phyloP scores from a whole-genome alignment of 345 rosid genomes.

The Hevea brasiliensis region DNA sequence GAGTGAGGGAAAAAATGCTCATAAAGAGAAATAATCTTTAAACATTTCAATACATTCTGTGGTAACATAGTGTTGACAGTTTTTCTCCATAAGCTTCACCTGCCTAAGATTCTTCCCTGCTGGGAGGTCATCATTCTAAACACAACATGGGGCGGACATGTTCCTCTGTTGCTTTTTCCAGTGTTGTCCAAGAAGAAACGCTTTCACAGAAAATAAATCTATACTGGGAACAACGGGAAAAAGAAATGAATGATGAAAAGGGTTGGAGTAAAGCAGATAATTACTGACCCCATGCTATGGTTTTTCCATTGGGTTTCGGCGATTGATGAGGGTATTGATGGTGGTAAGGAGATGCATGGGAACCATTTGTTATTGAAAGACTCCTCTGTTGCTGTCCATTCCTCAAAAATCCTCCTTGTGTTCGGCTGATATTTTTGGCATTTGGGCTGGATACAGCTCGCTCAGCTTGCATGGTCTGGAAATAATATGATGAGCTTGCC shows the following conservation, averaged over 20 bases:
- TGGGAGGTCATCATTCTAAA: constrained; percentile 27
- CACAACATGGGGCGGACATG: constrained; percentile 28
- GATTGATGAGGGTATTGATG: constrained; percentile 59
- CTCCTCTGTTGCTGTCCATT: constrained; percentile 61
- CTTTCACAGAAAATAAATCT: constrained; percentile 38
- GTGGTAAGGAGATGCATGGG: constrained; percentile 63
- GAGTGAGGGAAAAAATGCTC: neutral
- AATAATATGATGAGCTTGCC: constrained; percentile 79
- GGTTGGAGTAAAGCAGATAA: constrained; percentile 17
- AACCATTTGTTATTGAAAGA: constrained; percentile 75
- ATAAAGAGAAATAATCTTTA: constrained; percentile 8
- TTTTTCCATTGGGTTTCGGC: constrained; percentile 66
- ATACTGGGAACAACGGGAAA: constrained; percentile 5
- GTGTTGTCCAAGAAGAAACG: constrained; percentile 33
- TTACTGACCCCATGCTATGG: constrained; percentile 31
- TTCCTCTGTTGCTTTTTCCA: constrained; percentile 36
- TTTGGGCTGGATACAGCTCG: constrained; percentile 30
- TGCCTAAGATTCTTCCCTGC: constrained; percentile 16
- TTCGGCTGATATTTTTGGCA: constrained; percentile 43
- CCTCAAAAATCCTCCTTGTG: constrained; percentile 44
- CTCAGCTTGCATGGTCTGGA: constrained; percentile 69
- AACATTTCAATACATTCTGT: constrained; percentile 32
- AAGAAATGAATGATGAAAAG: constrained; percentile 18
- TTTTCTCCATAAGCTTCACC: constrained; percentile 28
- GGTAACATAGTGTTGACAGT: constrained; percentile 19